Evolutionary conservation across 2,329 filamentous ascomycete genomes (phyloP).

Genomic region (Paramyrothecium sp.): DNA sequence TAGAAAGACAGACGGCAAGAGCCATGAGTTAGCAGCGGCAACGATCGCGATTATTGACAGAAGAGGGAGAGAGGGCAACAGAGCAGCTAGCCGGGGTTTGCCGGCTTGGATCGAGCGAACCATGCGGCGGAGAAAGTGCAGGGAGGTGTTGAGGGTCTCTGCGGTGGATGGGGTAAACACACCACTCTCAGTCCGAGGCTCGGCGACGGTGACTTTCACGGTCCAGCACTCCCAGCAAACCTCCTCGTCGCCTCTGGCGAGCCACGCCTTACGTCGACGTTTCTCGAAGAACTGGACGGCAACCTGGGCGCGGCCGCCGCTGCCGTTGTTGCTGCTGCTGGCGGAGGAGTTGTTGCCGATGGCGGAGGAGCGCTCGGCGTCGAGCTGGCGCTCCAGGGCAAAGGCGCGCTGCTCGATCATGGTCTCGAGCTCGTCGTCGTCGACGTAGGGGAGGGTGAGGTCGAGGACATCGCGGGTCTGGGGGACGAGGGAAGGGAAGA

Average conservation of each 20-base stretch:
- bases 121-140: background rate
- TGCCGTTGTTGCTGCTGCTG: constrained; percentile 21
- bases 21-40: background rate
- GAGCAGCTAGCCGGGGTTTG: background rate
- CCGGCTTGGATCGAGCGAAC: background rate
- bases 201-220: constrained; percentile 87
- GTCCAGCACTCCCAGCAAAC: constrained; percentile 98
- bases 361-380: constrained; percentile 49
- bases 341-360: constrained; percentile 12
- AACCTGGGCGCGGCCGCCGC: constrained; percentile 72
- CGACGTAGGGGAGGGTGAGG: constrained; percentile 83
- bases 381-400: constrained; percentile 75
- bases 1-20: constrained; percentile 28
- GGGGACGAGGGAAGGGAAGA: constrained; percentile 84
- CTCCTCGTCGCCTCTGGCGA: constrained; percentile 82
- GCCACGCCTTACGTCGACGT: constrained; percentile 76
- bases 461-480: constrained; percentile 86
- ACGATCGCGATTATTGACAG: no score
- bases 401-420: constrained; percentile 87
- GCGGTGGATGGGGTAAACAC: constrained; percentile 27
- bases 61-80: background rate
- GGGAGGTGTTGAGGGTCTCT: background rate
- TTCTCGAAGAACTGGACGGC: constrained; percentile 95
- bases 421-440: constrained; percentile 87
- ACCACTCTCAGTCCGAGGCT: constrained; percentile 86